Conservation (phyloP, 768 basidiomycete genomes). For the Lactarius hengduanensis region DNA sequence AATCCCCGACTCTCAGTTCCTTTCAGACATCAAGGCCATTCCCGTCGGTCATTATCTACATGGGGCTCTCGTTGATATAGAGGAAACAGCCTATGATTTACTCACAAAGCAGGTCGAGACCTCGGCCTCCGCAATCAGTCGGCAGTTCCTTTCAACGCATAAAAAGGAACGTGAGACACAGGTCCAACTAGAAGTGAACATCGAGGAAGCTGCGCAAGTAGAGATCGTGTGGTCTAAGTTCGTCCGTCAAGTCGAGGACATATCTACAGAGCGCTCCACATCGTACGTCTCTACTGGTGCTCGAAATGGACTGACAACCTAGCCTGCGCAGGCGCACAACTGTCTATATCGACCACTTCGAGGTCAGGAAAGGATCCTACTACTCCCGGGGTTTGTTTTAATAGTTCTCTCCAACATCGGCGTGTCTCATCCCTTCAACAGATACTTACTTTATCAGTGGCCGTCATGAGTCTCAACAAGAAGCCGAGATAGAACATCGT, state of each 20-base stretch:
- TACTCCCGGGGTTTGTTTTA: slow-evolving; percentile 9
- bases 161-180: slow-evolving; percentile 11
- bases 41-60: neutral
- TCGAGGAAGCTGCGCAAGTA: neutral
- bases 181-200: slow-evolving; percentile 12
- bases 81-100: slow-evolving; percentile 9
- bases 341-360: slow-evolving; percentile 6
- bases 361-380: slow-evolving; percentile 1
- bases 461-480: slow-evolving; percentile 7
- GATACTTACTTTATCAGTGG: slow-evolving; percentile 19
- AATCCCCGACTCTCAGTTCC: slow-evolving; percentile 19
- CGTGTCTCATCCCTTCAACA: neutral
- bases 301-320: neutral
- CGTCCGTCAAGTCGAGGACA: slow-evolving; percentile 9
- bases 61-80: neutral
- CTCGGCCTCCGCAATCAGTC: slow-evolving; percentile 1
- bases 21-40: neutral
- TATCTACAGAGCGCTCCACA: neutral
- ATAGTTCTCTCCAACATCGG: neutral
- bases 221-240: neutral
- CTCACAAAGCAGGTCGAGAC: slow-evolving; percentile 10
- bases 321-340: slow-evolving; percentile 4
- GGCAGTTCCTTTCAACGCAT: slow-evolving; percentile 14
- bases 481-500: slow-evolving; percentile 14
- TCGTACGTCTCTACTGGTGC: slow-evolving; percentile 6